Evolutionary conservation across 345 rosid genomes (phyloP), one percentile per base, ranked within the genome.

Genomic region (Murraya koenigii): DNA sequence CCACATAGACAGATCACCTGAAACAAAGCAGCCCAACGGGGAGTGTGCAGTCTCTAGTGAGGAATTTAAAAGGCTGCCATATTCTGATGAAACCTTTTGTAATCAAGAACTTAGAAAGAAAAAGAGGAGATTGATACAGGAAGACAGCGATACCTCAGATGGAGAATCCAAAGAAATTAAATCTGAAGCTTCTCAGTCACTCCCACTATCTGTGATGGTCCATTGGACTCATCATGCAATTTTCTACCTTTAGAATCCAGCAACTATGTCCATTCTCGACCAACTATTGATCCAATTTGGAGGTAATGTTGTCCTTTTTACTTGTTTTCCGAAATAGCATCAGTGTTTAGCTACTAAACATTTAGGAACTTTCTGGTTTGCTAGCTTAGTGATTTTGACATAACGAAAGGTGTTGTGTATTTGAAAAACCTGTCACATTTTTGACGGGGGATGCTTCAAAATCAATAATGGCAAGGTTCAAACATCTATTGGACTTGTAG

Each of bases 81-180:
- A 26, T 66, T 8, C 26, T 67, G 41, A 23, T 63, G 61, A 55
- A 72, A 62, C 25, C 9, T 8, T 56, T 72, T 11, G 15, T 41
- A 79, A 73, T 55, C 20, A 72, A 20, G 52, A 73, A 32, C 54
- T 38, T 7, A 58, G 28, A 22, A 59, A 66, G 73, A 20, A 54
- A 68, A 71, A 59, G 38, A 77, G 80, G 66, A 66, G 79, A 54
- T 52, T 81, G 71, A 32, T 69, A 25, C 36, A 73, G 59, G 78
- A 77, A 30, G 81, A 62, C 54, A 78, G 25, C 9, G 66, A 77
- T 7, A 19, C 14, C 15, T 77, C 49, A 3, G 76, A 73, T 67
- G 78, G 74, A 30, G 76, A 74, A 54, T 62, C 52, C 23, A 56
- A 28, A 74, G 33, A 69, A 35, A 28, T 64, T 75, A 36, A 38